Base-by-base conservation (phyloP, 2,329 filamentous ascomycete species). In the Aspergillus sclerotialis region DNA sequence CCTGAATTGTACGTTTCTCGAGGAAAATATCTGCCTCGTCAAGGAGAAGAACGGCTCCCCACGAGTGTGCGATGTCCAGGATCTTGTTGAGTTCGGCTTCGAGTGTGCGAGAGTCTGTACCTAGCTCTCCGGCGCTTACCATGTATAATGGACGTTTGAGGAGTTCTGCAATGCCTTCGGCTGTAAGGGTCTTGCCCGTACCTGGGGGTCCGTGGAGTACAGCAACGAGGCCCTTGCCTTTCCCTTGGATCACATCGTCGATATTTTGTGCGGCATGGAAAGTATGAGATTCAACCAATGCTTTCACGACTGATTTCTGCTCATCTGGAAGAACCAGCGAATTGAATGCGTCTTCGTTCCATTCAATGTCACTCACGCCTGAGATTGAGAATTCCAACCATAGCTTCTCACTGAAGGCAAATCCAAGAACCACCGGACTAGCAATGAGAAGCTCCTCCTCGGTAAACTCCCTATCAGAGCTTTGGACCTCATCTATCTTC, bases 341-440 rank as follows among this genome's bases (percentile, higher is more conserved):
- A 31, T 84, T 77, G 61, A 92, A 94, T 0, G 88, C 88, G 10
- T 78, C 73, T 27, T 84, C 77, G 50, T 94, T 90, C 84, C 84
- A 94, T 23, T 79, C 73, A 42, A 94, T 90, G 4, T 93, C 83
- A 28, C 76, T 75, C 42, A 94, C 74, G 1, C 81, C 80, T 0
- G 82, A 84, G 13, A 95, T 80, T 0, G 79, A 80, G 49, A 94
- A 87, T 56, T 94, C 86, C 0, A 94, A 73, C 89, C 88, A 95
- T 7, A 86, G 69, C 63, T 94, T 94, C 61, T 94, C 86, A 1
- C 77, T 78, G 56, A 94, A 93, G 1, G 85, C 78, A 49, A 94
- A 94, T 0, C 88, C 89, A 2, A 93, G 73, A 0, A 94, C 84
- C 1, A 93, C 80, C 0, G 88, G 83, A 2, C 84, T 90, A 2